Percentiles rank a stretch among this genome's conserved stretches.
These are phyloP conservation scores for Speleostelium caveatum DNA, from an alignment of 78 protist genomes.

Conservation along the genomic window DNA sequence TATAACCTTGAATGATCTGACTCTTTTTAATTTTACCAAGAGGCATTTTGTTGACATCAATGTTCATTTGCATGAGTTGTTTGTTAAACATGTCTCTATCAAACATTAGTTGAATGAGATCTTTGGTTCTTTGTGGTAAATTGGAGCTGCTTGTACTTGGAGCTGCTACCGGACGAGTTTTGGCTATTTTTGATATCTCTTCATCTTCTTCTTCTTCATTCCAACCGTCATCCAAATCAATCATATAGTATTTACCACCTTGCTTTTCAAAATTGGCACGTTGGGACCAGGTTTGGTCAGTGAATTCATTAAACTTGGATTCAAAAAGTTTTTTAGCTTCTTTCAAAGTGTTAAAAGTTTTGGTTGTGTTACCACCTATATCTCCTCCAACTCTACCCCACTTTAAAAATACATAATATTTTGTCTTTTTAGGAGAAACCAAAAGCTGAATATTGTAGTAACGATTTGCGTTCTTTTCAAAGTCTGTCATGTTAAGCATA, in stretches of 20 bases:
- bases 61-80: constrained; percentile 70
- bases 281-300: constrained; percentile 57
- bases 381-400: constrained; percentile 80
- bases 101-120: constrained; percentile 78
- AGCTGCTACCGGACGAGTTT: background rate
- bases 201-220: constrained; percentile 75
- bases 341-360: background rate
- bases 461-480: constrained; percentile 46
- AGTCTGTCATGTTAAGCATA: constrained; percentile 70
- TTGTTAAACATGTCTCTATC: constrained; percentile 84
- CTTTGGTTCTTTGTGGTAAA: constrained; percentile 44
- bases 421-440: background rate
- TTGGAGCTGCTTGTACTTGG: background rate
- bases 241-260: constrained; percentile 69
- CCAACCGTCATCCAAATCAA: constrained; percentile 75
- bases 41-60: constrained; percentile 90
- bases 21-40: constrained; percentile 87
- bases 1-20: constrained; percentile 85
- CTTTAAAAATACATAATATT: background rate
- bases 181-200: background rate
- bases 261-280: constrained; percentile 51
- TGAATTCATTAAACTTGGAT: constrained; percentile 36
- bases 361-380: constrained; percentile 49
- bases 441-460: constrained; percentile 74
- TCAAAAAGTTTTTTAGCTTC: constrained; percentile 33